Evolutionary conservation across 306 rosid species (phyloP), one percentile per base, ranked within the genome.

Genomic region (Crotalaria pallida): DNA sequence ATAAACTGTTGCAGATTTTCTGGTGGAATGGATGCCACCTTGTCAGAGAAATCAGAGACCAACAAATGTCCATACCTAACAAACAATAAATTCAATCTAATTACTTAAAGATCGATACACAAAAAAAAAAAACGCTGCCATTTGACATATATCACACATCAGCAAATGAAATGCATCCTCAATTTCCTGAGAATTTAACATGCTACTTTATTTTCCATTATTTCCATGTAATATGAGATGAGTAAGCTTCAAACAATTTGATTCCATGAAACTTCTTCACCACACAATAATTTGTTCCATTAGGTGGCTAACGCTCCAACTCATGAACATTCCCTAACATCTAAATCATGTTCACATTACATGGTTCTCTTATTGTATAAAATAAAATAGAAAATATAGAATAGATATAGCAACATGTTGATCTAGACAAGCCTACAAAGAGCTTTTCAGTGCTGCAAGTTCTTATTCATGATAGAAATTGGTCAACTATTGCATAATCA

Each of bases 11-110:
- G 99, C 78, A 94, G 70, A 73, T 87, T 84, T 84, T 94, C 99
- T 26, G 80, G 95, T 16, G 99, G 97, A 77, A 87, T 87, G 40
- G 89, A 58, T 24, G 97, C 74, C 69, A 86, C 80, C 6, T 88
- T 83, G 67, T 87, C 91, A 6, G 99, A 91, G 84, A 94, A 94
- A 80, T 94, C 96, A 12, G 91, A 94, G 58, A 87, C 96, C 86
- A 91, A 52, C 64, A 94, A 71, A 85, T 91, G 99, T 68, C 82
- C 89, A 77, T 91, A 91, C 92, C 97, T 94, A 61, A 49, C 71
- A 77, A 79, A 78, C 51, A 76, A 78, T 38, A 69, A 48, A 48
- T 48, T 72, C 60, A 79, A 48, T 27, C 60, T 29, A 26, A 61
- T 24, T 50, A 48, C 38, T 67, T 49, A 51, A 33, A 49, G 23